These are phyloP conservation scores for Penicillium canariense DNA, from an alignment of 495 filamentous ascomycete genomes.

Conservation along the genomic window DNA sequence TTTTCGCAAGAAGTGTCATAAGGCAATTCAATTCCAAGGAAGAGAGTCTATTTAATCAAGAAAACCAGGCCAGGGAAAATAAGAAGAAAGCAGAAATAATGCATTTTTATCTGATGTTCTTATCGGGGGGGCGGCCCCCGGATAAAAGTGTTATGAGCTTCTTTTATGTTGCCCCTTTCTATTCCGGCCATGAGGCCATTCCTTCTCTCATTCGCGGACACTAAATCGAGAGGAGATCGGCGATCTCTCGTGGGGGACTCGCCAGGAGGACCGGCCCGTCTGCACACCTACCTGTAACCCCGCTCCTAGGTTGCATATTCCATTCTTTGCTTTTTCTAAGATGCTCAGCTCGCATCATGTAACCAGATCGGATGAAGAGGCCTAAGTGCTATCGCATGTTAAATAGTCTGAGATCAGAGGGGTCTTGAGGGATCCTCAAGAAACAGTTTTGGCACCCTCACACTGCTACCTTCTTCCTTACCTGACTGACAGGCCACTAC, in stretches of 20 bases:
- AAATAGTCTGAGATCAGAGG: background rate
- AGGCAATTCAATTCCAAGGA: no score
- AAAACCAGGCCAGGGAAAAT: no score
- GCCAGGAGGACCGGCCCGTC: background rate
- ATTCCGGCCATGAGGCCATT: no score
- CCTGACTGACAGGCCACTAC: background rate
- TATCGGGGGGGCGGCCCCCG: no score
- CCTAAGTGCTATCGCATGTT: background rate
- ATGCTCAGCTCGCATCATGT: background rate
- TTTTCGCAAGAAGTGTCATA: no score
- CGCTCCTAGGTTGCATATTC: background rate
- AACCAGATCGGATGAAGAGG: background rate
- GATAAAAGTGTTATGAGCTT: no score
- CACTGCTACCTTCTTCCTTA: background rate
- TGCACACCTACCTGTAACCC: background rate
- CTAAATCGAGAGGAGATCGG: no score
- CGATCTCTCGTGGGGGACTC: background rate
- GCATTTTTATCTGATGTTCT: no score
- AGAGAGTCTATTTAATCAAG: no score
- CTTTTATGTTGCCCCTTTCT: no score
- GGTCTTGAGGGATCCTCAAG: background rate
- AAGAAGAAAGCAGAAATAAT: no score
- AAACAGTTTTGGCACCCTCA: background rate
- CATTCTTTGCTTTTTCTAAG: background rate
- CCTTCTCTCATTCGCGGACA: no score